Conservation (phyloP, 208 protist genomes). For the Endotrypanum monterogeii region DNA sequence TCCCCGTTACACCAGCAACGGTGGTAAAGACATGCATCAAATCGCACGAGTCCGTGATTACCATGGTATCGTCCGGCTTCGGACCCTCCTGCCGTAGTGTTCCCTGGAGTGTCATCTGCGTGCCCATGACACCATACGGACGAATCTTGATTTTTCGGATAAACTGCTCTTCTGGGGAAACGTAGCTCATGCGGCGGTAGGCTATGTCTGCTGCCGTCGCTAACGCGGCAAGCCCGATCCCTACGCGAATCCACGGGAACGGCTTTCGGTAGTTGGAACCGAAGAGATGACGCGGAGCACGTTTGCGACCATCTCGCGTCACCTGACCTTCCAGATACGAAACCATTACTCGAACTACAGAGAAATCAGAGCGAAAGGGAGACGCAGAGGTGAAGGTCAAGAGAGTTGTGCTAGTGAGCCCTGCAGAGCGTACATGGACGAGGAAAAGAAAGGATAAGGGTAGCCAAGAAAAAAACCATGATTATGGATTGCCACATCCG, state of each 20-base stretch:
- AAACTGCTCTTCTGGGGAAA: constrained; percentile 74
- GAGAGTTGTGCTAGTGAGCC: neutral
- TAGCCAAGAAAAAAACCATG: too few species aligned
- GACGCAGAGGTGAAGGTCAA: neutral
- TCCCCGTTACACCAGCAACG: constrained; percentile 54
- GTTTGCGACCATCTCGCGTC: constrained; percentile 73
- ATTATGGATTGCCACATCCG: too few species aligned
- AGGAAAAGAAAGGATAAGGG: neutral
- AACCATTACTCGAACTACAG: constrained; percentile 9
- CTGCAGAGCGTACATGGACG: neutral
- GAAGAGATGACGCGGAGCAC: constrained; percentile 74
- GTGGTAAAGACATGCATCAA: constrained; percentile 68
- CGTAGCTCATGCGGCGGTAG: constrained; percentile 58
- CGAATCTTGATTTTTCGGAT: constrained; percentile 71
- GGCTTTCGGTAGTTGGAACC: constrained; percentile 60
- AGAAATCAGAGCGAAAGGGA: neutral
- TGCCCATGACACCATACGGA: constrained; percentile 87
- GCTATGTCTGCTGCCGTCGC: constrained; percentile 27
- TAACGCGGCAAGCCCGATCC: constrained; percentile 52
- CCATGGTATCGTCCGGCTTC: constrained; percentile 61
- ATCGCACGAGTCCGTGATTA: constrained; percentile 76
- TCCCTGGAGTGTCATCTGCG: constrained; percentile 74
- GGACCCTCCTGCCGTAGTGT: constrained; percentile 48
- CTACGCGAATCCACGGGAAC: constrained; percentile 73
- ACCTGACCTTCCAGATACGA: constrained; percentile 42